These are phyloP conservation scores for Tagetes patula DNA, from an alignment of 129 eudicot genomes.

Conservation along the genomic window DNA sequence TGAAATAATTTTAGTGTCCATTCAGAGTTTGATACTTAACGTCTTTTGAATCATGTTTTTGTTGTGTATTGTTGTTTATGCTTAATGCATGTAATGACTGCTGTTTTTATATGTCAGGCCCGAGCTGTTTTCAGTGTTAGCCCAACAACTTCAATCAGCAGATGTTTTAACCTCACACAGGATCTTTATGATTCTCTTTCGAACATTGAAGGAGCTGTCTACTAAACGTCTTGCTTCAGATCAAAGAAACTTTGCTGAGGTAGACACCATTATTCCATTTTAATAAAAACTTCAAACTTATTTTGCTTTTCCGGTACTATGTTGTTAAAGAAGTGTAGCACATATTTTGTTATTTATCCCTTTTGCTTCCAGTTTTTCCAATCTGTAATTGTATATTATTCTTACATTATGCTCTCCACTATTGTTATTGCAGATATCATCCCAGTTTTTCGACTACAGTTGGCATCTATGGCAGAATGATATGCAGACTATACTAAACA, in stretches of 20 bases:
- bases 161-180: slow-evolving; percentile 83
- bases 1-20: background rate
- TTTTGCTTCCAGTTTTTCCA: slow-evolving; percentile 4
- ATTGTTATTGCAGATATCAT: slow-evolving; percentile 71
- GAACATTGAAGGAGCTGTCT: slow-evolving; percentile 87
- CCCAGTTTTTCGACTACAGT: slow-evolving; percentile 93
- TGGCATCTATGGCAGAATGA: slow-evolving; percentile 99
- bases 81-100: slow-evolving; percentile 12
- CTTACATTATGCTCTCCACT: slow-evolving; percentile 29
- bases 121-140: slow-evolving; percentile 71
- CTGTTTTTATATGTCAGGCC: slow-evolving; percentile 59
- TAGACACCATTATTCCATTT: slow-evolving; percentile 19
- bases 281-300: background rate
- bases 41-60: background rate
- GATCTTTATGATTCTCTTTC: slow-evolving; percentile 84
- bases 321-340: background rate
- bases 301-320: background rate
- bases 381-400: slow-evolving; percentile 8
- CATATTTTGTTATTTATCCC: background rate
- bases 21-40: background rate
- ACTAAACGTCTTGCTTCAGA: slow-evolving; percentile 89
- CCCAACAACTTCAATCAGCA: slow-evolving; percentile 87
- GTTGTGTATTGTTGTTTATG: slow-evolving; percentile 17
- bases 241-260: slow-evolving; percentile 90
- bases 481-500: slow-evolving; percentile 66